Evolutionary conservation across 129 eudicot species (phyloP).

Genomic region (Pseudognaphalium luteoalbum): DNA sequence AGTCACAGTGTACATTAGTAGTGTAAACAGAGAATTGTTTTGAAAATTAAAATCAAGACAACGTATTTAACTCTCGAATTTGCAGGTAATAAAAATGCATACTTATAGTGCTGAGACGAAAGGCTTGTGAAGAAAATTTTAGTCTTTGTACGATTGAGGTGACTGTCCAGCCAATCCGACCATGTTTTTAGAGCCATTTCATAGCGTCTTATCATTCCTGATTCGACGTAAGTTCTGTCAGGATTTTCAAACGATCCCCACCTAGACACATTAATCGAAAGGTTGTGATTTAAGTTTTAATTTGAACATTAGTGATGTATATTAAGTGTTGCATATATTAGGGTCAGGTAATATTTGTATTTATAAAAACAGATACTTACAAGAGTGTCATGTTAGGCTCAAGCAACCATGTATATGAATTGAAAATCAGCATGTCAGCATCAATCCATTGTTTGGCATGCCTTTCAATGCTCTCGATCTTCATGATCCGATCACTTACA

Average conservation of each 20-base stretch:
- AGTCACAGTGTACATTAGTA: neutral
- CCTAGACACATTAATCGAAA: conserved; percentile 5
- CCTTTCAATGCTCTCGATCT: conserved; percentile 49
- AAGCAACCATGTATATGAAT: conserved; percentile 56
- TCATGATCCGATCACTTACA: conserved; percentile 47
- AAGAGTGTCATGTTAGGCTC: conserved; percentile 45
- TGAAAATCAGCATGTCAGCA: conserved; percentile 57
- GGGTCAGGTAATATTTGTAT: too few species aligned
- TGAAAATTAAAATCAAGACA: neutral
- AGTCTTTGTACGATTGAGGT: conserved; percentile 52
- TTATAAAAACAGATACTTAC: conserved; percentile 25
- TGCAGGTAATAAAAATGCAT: neutral
- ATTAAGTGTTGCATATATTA: too few species aligned
- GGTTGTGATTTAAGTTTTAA: too few species aligned
- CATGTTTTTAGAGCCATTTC: conserved; percentile 71
- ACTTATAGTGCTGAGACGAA: conserved; percentile 66
- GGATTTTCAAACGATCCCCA: conserved; percentile 51
- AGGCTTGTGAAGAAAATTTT: conserved; percentile 56
- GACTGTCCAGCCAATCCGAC: conserved; percentile 70
- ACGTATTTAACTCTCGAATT: neutral
- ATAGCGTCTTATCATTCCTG: conserved; percentile 42
- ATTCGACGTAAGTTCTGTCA: conserved; percentile 41
- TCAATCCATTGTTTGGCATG: conserved; percentile 65
- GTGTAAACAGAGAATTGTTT: neutral
- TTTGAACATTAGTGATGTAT: too few species aligned